A percentile compares a stretch with the other conserved stretches of the same genome.
These are phyloP conservation scores for Xylaria sp. DNA, from an alignment of 2,329 filamentous ascomycete genomes.

Conservation along the genomic window DNA sequence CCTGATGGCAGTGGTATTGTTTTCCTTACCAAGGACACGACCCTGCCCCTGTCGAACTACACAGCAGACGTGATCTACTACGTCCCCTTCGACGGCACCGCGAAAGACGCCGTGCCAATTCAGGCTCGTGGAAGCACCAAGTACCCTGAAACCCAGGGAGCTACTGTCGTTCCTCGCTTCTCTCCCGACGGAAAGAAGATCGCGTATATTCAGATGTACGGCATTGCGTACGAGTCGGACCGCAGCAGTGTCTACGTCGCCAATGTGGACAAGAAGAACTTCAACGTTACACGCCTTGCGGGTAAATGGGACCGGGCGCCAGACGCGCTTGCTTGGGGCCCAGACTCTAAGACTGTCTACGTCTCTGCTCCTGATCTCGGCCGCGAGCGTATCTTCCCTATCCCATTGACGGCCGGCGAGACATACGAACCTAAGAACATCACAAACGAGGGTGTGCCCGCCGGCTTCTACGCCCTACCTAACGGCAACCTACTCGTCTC, in stretches of 20 bases:
- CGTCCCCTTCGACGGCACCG: constrained; percentile 48
- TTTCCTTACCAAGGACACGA: constrained; percentile 65
- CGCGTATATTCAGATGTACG: constrained; percentile 70
- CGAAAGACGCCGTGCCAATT: constrained; percentile 47
- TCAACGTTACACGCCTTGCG: constrained; percentile 50
- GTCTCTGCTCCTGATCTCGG: constrained; percentile 47
- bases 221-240: constrained; percentile 65
- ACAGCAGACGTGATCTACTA: constrained; percentile 51
- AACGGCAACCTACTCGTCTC: constrained; percentile 47
- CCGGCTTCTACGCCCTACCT: constrained; percentile 46
- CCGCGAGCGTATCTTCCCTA: constrained; percentile 47
- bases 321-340: constrained; percentile 44
- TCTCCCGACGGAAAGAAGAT: constrained; percentile 66
- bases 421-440: constrained; percentile 48
- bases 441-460: constrained; percentile 47
- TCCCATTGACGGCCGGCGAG: constrained; percentile 46
- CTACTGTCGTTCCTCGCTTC: constrained; percentile 56
- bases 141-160: constrained; percentile 49
- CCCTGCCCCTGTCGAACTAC: constrained; percentile 66
- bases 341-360: constrained; percentile 46
- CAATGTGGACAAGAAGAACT: constrained; percentile 60
- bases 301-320: constrained; percentile 48
- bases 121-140: constrained; percentile 48
- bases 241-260: constrained; percentile 50
- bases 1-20: constrained; percentile 57